Evolutionary conservation across 768 basidiomycete species (phyloP).

Genomic region (Rhizopogon vulgaris): DNA sequence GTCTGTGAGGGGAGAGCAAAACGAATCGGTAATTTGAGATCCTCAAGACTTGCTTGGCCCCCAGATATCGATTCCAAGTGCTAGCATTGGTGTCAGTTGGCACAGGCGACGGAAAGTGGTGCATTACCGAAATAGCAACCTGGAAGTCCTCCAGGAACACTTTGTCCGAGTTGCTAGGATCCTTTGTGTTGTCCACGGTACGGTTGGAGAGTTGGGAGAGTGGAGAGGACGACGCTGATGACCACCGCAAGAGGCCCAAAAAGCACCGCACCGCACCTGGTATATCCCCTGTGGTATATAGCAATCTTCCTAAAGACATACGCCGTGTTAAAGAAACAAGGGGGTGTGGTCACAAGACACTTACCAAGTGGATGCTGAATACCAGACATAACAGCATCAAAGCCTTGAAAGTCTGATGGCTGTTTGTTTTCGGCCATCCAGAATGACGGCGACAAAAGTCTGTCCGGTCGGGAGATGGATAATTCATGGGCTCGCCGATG

Average conservation of each 20-base stretch:
- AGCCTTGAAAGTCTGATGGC: constrained; percentile 34
- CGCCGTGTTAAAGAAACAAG: constrained; percentile 6
- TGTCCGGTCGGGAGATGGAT: constrained; percentile 44
- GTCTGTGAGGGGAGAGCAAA: constrained; percentile 59
- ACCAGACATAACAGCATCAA: constrained; percentile 61
- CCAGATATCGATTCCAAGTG: constrained; percentile 63
- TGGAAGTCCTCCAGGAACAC: constrained; percentile 84
- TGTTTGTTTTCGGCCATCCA: constrained; percentile 64
- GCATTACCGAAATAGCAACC: constrained; percentile 71
- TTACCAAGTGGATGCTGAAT: constrained; percentile 78
- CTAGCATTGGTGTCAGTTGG: constrained; percentile 32
- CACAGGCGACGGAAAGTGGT: not conserved
- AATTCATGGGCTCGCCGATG: constrained; percentile 65
- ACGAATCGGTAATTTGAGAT: constrained; percentile 57
- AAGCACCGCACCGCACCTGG: constrained; percentile 74
- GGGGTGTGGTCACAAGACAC: constrained; percentile 3
- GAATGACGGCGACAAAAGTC: constrained; percentile 71
- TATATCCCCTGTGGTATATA: constrained; percentile 88
- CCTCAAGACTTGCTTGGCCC: constrained; percentile 32
- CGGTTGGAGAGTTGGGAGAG: constrained; percentile 10
- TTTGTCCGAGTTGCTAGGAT: constrained; percentile 45
- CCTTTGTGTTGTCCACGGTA: constrained; percentile 22
- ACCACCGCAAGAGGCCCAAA: constrained; percentile 58
- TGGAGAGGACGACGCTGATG: constrained; percentile 18
- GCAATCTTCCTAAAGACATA: constrained; percentile 56